phyloP scores from a whole-genome alignment of 108 stramenopile genomes.

The Nannochloropsis salina region DNA sequence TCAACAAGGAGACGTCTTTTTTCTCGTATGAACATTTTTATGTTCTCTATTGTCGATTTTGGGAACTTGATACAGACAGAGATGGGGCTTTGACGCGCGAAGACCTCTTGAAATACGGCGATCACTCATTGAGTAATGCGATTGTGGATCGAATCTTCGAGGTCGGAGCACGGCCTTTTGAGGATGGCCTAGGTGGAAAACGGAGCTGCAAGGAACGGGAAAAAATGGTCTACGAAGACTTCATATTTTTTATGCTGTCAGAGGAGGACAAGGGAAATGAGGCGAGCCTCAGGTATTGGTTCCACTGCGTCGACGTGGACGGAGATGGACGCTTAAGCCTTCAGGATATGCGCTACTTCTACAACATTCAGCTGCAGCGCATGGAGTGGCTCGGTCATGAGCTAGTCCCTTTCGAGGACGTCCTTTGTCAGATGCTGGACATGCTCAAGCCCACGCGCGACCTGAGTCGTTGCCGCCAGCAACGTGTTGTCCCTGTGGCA shows the following conservation, averaged over 20 bases:
- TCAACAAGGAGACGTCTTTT: slow-evolving; percentile 77
- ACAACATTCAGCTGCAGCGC: slow-evolving; percentile 63
- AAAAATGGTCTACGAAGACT: slow-evolving; percentile 81
- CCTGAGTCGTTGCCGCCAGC: slow-evolving; percentile 4
- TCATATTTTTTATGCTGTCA: slow-evolving; percentile 93
- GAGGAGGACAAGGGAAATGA: slow-evolving; percentile 96
- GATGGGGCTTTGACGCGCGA: slow-evolving; percentile 86
- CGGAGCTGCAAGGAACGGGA: slow-evolving; percentile 32
- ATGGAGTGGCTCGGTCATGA: slow-evolving; percentile 97
- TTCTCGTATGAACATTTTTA: slow-evolving; percentile 96
- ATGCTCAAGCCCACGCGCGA: slow-evolving; percentile 69
- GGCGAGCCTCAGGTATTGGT: slow-evolving; percentile 89
- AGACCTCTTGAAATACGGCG: slow-evolving; percentile 89
- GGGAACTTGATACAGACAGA: slow-evolving; percentile 93
- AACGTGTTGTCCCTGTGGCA: neutral
- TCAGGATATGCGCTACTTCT: slow-evolving; percentile 81
- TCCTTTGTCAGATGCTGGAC: slow-evolving; percentile 97
- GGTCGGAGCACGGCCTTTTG: slow-evolving; percentile 54
- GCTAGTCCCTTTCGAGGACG: slow-evolving; percentile 88
- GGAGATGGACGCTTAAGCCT: slow-evolving; percentile 86
- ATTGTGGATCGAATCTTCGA: slow-evolving; percentile 96
- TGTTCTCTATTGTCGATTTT: slow-evolving; percentile 96
- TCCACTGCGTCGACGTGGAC: slow-evolving; percentile 88
- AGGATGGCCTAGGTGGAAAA: slow-evolving; percentile 38
- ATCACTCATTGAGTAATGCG: slow-evolving; percentile 80